These are phyloP conservation scores for Kentomonas sorsogonicus DNA, from an alignment of 208 protist genomes.

Conservation along the genomic window DNA sequence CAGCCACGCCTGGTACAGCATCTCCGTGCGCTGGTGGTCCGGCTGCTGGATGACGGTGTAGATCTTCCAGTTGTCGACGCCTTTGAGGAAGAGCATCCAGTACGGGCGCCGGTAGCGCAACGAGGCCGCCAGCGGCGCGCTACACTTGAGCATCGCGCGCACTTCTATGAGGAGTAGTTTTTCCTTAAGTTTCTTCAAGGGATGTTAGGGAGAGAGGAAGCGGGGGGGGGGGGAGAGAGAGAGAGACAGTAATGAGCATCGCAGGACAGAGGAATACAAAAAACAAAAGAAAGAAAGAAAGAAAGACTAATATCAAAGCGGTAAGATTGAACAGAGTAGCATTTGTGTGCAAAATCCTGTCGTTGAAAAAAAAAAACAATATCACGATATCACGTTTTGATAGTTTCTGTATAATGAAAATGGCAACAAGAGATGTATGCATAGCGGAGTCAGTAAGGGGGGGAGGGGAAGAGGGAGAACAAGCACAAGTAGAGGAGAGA, in stretches of 20 bases:
- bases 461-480: slow-evolving; percentile 2
- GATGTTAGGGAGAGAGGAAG: background rate
- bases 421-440: no score
- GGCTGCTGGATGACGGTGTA: slow-evolving; percentile 90
- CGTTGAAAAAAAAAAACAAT: no score
- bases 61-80: slow-evolving; percentile 89
- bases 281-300: no score
- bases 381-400: no score
- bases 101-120: slow-evolving; percentile 51
- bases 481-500: background rate
- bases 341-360: no score
- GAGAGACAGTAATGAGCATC: no score
- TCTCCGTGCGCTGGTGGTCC: slow-evolving; percentile 88
- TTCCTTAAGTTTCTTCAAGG: background rate
- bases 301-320: no score
- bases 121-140: slow-evolving; percentile 28
- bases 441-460: slow-evolving; percentile 4
- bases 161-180: no score
- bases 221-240: background rate
- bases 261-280: no score
- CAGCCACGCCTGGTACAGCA: slow-evolving; percentile 91
- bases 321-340: no score
- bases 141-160: slow-evolving; percentile 26
- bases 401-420: no score
- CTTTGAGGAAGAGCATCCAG: slow-evolving; percentile 87